These are phyloP conservation scores for Bretziella fagacearum DNA, from an alignment of 2,329 filamentous ascomycete species.

Conservation along the genomic window DNA sequence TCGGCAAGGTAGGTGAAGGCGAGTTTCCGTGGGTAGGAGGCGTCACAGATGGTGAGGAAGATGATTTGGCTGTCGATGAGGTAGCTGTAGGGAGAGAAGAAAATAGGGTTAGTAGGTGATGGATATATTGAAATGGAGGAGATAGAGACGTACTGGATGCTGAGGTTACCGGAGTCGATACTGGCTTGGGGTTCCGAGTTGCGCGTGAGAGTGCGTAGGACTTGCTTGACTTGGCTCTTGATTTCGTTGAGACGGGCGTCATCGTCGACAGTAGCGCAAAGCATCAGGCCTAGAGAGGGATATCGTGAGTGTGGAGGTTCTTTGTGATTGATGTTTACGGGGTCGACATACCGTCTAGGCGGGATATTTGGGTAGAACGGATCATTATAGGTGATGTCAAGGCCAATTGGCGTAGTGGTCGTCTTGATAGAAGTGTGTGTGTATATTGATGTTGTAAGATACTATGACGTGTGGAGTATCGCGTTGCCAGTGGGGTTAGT, in stretches of 20 bases:
- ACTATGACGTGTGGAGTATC: too few species aligned
- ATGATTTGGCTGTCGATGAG: conserved; percentile 66
- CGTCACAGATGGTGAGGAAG: conserved; percentile 87
- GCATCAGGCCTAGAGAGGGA: conserved; percentile 56
- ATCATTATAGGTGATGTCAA: conserved; percentile 65
- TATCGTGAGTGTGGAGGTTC: neutral
- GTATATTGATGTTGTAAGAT: too few species aligned
- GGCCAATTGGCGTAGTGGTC: too few species aligned
- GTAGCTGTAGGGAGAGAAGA: conserved; percentile 40
- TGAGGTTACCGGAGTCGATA: conserved; percentile 72
- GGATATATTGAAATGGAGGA: neutral
- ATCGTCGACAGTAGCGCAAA: conserved; percentile 89
- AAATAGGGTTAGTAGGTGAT: neutral
- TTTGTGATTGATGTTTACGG: neutral
- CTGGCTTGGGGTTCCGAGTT: conserved; percentile 81
- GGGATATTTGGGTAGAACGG: conserved; percentile 80
- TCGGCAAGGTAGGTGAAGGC: conserved; percentile 97
- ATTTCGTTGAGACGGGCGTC: conserved; percentile 71
- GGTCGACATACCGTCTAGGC: conserved; percentile 57
- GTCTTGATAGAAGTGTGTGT: too few species aligned
- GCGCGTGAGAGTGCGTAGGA: conserved; percentile 73
- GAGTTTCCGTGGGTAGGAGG: conserved; percentile 89
- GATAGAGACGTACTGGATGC: conserved; percentile 52
- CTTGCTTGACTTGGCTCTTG: conserved; percentile 78
- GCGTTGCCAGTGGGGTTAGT: too few species aligned